phyloP scores from a whole-genome alignment of 306 rosid species.

The Sesbania bispinosa region DNA sequence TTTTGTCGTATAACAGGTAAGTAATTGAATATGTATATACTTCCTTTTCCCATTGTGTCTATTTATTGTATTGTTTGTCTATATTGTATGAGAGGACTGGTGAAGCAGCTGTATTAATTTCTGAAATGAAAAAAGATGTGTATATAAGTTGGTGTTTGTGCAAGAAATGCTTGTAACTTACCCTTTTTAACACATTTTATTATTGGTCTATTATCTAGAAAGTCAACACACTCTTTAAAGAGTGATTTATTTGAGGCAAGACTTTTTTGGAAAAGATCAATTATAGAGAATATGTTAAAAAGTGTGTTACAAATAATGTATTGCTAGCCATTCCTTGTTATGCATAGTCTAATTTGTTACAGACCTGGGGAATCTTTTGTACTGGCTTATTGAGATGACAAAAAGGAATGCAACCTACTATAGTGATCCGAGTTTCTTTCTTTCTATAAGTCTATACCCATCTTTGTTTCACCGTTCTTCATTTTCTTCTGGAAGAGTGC shows the following conservation, averaged over 20 bases:
- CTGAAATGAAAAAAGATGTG: neutral
- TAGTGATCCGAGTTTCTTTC: neutral
- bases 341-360: no score
- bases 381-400: neutral
- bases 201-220: no score
- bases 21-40: constrained; percentile 6
- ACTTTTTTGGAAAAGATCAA: no score
- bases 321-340: no score
- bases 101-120: constrained; percentile 10
- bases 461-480: neutral
- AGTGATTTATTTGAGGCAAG: neutral
- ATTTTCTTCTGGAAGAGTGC: neutral
- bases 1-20: constrained; percentile 38
- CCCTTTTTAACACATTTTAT: no score
- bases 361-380: neutral
- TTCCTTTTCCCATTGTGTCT: no score
- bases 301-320: no score
- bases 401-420: neutral
- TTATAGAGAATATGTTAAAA: no score
- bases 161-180: no score
- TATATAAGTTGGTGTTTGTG: constrained; percentile 2
- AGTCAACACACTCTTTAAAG: neutral
- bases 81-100: no score
- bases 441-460: neutral
- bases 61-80: no score